Base-by-base conservation (phyloP, 768 basidiomycete species). In the Auriscalpium vulgare region DNA sequence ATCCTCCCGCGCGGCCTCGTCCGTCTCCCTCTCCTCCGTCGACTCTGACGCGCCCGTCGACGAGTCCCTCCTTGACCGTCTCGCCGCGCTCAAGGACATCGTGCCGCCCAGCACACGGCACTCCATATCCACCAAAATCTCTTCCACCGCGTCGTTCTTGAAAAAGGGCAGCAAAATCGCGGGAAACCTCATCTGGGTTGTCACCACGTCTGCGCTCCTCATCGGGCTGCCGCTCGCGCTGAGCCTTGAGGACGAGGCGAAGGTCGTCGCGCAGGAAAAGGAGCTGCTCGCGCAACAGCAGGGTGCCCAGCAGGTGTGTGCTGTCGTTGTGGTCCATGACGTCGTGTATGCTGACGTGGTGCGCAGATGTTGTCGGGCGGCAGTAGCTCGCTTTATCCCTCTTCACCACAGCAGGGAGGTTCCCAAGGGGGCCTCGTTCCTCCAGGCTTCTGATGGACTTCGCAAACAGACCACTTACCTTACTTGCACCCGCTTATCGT, bases 191-290 rank as follows among this genome's bases (percentile, higher is more conserved):
- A 89, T 95, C 55, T 99, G 97, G 97, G 80, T 97, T 59, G 76
- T 97, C 67, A 94, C 91, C 54, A 98, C 95, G 9, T 91, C 88
- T 46, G 94, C 95, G 1, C 77, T 99, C 54, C 82, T 99, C 61
- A 87, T 99, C 50, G 97, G 91, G 13, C 77, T 99, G 40, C 97
- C 97, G 37, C 78, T 98, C 59, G 93, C 95, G 5, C 79, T 98
- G 63, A 87, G 85, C 58, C 78, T 98, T 64, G 97, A 99, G 73
- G 95, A 97, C 72, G 97, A 99, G 75, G 88, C 91, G 53, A 93
- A 94, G 73, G 81, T 95, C 56, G 87, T 93, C 10, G 85, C 87
- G 48, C 94, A 97, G 73, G 97, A 98, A 72, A 86, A 89, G 73
- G 94, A 97, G 72, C 82, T 91, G 80, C 74, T 90, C 59, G 91